These are phyloP conservation scores for Globisporangium paddicum DNA, from an alignment of 352 stramenopile species.

Conservation along the genomic window DNA sequence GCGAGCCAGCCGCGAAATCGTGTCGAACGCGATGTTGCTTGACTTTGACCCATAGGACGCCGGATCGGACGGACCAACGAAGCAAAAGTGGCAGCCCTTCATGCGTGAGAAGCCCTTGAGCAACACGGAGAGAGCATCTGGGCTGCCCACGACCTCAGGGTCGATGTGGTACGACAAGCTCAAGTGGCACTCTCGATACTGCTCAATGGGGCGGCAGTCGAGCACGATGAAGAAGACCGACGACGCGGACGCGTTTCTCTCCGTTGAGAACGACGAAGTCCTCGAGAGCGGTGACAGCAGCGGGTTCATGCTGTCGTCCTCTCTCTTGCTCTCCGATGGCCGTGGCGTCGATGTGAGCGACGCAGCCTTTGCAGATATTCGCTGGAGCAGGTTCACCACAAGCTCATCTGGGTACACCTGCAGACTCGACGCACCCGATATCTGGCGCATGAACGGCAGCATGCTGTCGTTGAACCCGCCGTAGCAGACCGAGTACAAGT, in stretches of 20 bases:
- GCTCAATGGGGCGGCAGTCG: constrained; percentile 68
- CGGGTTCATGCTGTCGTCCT: constrained; percentile 23
- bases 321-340: neutral
- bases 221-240: constrained; percentile 79
- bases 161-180: constrained; percentile 87
- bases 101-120: constrained; percentile 80
- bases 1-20: constrained; percentile 50
- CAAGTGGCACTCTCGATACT: constrained; percentile 78
- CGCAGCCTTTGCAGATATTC: constrained; percentile 21
- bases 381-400: constrained; percentile 65
- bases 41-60: constrained; percentile 15
- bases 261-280: constrained; percentile 29
- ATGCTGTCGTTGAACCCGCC: constrained; percentile 61
- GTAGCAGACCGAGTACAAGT: constrained; percentile 83
- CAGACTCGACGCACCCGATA: constrained; percentile 71
- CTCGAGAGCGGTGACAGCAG: constrained; percentile 23
- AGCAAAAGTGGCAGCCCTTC: constrained; percentile 89
- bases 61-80: constrained; percentile 61
- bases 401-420: constrained; percentile 84
- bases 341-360: neutral
- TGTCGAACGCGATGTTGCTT: constrained; percentile 37
- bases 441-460: constrained; percentile 61
- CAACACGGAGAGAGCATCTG: constrained; percentile 65
- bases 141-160: constrained; percentile 61
- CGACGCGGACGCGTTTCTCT: constrained; percentile 28